A percentile compares a stretch with the other conserved stretches of the same genome.
Conservation (phyloP, 192 early-diverging fungal genomes). For the Backusella luteola region DNA sequence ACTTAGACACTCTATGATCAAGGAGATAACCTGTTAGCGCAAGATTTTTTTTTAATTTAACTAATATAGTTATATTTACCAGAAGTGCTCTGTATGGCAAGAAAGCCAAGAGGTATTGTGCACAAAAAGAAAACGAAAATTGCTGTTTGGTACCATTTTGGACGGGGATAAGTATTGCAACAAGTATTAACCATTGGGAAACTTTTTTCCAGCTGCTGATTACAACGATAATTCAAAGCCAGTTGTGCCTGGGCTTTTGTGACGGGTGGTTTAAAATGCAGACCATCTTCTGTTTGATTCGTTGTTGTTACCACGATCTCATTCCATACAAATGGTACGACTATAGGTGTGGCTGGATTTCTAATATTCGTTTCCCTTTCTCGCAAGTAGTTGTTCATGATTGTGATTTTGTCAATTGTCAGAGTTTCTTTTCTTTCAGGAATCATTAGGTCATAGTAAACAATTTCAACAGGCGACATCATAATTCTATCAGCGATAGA, state of each 20-base stretch:
- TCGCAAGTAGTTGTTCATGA: constrained; percentile 57
- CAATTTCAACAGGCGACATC: constrained; percentile 39
- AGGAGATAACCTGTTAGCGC: background rate
- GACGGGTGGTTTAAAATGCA: constrained; percentile 60
- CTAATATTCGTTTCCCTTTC: constrained; percentile 11
- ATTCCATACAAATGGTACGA: constrained; percentile 52
- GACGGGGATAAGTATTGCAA: constrained; percentile 56
- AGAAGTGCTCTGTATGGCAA: background rate
- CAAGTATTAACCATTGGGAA: constrained; percentile 55
- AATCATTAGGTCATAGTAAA: constrained; percentile 41
- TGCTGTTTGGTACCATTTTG: constrained; percentile 41
- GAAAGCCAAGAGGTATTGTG: constrained; percentile 31
- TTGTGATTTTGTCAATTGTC: constrained; percentile 37
- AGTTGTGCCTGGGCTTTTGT: constrained; percentile 50
- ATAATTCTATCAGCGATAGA: constrained; percentile 40
- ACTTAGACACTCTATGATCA: background rate
- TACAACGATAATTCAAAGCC: constrained; percentile 65
- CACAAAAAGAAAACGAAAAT: constrained; percentile 43
- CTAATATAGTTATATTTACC: background rate
- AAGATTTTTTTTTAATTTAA: background rate
- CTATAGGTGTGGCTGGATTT: constrained; percentile 30
- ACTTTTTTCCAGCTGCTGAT: constrained; percentile 41
- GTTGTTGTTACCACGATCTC: constrained; percentile 39
- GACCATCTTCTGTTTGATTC: constrained; percentile 58
- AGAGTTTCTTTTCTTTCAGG: constrained; percentile 48